Conservation (phyloP, 345 rosid genomes). For the Citrus reticulata region DNA sequence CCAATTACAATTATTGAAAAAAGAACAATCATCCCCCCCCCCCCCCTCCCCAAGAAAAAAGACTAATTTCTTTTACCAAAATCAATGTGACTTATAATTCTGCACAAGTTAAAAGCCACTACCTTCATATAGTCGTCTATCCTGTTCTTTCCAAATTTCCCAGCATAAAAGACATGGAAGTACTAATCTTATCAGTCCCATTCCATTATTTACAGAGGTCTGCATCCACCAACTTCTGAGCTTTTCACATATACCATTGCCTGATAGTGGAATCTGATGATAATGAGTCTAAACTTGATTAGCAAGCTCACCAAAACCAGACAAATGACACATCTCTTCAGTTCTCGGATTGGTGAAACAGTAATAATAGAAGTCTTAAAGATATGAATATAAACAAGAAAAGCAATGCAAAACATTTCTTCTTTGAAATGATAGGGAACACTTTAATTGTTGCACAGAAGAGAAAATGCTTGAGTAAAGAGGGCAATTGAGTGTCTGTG, state of each 20-base stretch:
- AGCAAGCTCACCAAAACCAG: conserved; percentile 16
- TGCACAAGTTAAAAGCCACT: conserved; percentile 8
- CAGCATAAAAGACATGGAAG: conserved; percentile 35
- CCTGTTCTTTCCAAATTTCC: conserved; percentile 29
- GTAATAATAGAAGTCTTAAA: background rate
- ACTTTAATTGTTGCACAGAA: background rate
- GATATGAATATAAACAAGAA: background rate
- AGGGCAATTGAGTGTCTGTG: background rate
- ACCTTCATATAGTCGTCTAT: conserved; percentile 30
- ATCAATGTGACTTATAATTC: conserved; percentile 7
- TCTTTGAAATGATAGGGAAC: background rate
- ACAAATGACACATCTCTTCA: background rate
- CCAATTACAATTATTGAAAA: background rate
- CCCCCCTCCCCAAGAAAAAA: background rate
- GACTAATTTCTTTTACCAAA: conserved; percentile 1
- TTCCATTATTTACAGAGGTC: conserved; percentile 21
- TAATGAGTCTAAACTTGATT: conserved; percentile 27
- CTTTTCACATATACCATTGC: conserved; percentile 27
- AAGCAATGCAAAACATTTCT: background rate
- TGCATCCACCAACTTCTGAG: conserved; percentile 25
- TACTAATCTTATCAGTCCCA: conserved; percentile 26
- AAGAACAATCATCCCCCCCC: background rate
- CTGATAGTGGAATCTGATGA: conserved; percentile 34
- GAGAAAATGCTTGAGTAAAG: background rate
- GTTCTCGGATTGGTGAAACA: background rate